Evolutionary conservation across 805 yeast genomes (phyloP).

Genomic region (Wickerhamomyces subpelliculosus): DNA sequence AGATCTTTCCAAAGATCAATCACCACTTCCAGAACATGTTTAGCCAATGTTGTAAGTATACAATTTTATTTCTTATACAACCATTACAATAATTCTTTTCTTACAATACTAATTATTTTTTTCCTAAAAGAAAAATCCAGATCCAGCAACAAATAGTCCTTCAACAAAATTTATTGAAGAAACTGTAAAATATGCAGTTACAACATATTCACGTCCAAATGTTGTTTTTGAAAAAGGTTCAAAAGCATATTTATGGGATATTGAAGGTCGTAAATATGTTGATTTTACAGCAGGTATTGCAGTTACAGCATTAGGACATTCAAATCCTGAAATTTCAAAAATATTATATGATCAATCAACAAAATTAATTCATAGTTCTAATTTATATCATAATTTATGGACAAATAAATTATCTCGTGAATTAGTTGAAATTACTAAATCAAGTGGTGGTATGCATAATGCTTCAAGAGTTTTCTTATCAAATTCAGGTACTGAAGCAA

Average conservation of each 20-base stretch:
- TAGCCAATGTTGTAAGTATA: constrained; percentile 5
- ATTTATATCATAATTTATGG: constrained; percentile 77
- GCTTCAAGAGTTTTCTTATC: constrained; percentile 71
- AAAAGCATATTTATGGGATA: constrained; percentile 77
- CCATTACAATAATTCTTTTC: no score
- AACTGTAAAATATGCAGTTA: constrained; percentile 43
- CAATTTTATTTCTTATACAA: no score
- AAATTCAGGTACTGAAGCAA: constrained; percentile 75
- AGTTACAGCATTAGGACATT: constrained; percentile 90
- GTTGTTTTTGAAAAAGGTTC: constrained; percentile 73
- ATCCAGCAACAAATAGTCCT: constrained; percentile 16
- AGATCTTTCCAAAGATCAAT: constrained; percentile 5
- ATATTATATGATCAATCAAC: constrained; percentile 66
- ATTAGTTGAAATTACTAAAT: constrained; percentile 60
- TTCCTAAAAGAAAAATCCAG: constrained; percentile 8
- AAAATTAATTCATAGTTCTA: constrained; percentile 76
- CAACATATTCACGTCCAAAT: constrained; percentile 76
- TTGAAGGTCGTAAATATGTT: constrained; percentile 68
- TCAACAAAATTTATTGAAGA: constrained; percentile 31
- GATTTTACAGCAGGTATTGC: constrained; percentile 97
- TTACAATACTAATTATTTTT: background rate
- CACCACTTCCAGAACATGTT: no score
- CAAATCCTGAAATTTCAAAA: constrained; percentile 66
- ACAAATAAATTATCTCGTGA: constrained; percentile 73
- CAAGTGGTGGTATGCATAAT: constrained; percentile 71